Evolutionary conservation across 306 rosid species (phyloP), one percentile per base, ranked within the genome.

Genomic region (Inga laurina): DNA sequence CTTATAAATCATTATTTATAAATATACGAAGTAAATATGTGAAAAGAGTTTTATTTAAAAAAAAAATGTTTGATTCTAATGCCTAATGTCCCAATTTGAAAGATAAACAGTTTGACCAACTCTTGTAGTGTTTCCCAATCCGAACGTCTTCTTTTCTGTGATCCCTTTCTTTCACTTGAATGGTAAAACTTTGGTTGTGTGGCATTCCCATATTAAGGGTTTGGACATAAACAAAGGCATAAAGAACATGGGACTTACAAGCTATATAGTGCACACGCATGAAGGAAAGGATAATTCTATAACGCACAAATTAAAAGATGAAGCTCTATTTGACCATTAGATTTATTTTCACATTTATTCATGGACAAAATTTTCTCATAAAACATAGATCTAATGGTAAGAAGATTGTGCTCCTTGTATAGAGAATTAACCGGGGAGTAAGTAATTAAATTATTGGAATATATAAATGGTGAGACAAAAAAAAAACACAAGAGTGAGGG

Each of bases 101-200:
- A 39, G 43, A 5, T 39, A 39, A 39, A 39, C 0, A 79, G 89
- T 84, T 92, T 90, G 92, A 88, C 88, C 86, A 71, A 81, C 72
- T 87, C 86, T 82, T 0, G 52, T 39, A 84, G 43, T 72, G 62
- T 85, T 41, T 67, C 83, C 85, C 61, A 77, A 87, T 83, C 82
- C 49, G 76, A 81, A 82, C 67, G 18, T 19, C 15, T 34, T 56
- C 32, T 21, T 52, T 52, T 52, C 72, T 12, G 13, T 54, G 11
- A 9, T 51, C 59, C 66, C 41, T 41, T 71, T 30, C 46, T 79
- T 82, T 39, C 75, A 79, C 81, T 75, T 75, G 84, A 79, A 75
- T 16, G 48, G 75, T 69, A 69, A 79, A 82, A 72, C 68, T 54
- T 43, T 46, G 84, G 68, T 22, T 43, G 68, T 54, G 24, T 35